These are phyloP conservation scores for Aspergillus bridgeri DNA, from an alignment of 495 filamentous ascomycete genomes.

Conservation along the genomic window DNA sequence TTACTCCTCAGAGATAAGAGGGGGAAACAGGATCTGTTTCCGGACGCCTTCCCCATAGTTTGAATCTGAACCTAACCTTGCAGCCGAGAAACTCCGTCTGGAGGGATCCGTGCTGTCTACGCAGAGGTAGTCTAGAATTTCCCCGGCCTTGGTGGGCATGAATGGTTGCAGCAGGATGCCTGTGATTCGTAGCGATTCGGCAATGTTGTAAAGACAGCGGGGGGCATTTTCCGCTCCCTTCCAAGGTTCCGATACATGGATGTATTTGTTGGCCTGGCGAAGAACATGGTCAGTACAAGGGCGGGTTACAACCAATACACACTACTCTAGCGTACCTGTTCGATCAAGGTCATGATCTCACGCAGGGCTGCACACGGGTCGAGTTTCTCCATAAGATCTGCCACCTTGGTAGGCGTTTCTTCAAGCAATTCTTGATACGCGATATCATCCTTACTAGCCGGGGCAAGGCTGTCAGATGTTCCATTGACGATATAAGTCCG, in stretches of 20 bases:
- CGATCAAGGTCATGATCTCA: constrained; percentile 60
- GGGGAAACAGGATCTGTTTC: constrained; percentile 54
- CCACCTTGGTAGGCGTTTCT: constrained; percentile 38
- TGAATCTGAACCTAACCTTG: constrained; percentile 56
- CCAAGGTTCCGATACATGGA: constrained; percentile 61
- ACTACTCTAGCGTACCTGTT: constrained; percentile 40
- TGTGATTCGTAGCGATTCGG: constrained; percentile 74
- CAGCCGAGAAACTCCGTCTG: constrained; percentile 54
- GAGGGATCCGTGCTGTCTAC: constrained; percentile 48
- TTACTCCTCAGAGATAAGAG: constrained; percentile 48
- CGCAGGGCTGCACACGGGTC: constrained; percentile 63
- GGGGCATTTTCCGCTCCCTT: constrained; percentile 39
- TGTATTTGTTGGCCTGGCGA: constrained; percentile 66
- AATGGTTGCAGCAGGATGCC: constrained; percentile 88
- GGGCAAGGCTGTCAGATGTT: constrained; percentile 27
- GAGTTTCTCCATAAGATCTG: constrained; percentile 58
- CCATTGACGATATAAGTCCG: constrained; percentile 48
- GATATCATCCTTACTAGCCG: constrained; percentile 25
- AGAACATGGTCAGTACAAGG: constrained; percentile 3
- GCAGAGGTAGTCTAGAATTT: constrained; percentile 73
- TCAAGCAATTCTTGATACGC: constrained; percentile 34
- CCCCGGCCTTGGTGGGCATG: constrained; percentile 75
- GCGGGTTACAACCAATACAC: background rate
- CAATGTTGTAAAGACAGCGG: constrained; percentile 61
- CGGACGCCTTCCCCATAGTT: constrained; percentile 61